Conservation (phyloP, 2,329 filamentous ascomycete genomes). For the Fusarium verticillioides region DNA sequence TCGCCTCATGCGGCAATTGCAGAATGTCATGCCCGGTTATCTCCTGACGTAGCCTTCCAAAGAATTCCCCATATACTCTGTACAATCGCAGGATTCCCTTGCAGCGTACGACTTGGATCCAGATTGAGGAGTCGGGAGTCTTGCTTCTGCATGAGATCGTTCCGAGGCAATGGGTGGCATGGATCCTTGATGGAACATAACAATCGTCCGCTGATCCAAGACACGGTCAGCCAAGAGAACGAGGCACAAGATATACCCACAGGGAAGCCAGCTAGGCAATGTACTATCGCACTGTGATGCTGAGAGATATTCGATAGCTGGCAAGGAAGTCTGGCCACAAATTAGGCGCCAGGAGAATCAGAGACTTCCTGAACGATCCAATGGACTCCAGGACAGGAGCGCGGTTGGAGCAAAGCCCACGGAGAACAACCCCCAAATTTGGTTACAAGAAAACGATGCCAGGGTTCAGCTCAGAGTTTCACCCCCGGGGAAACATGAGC, state of each 20-base stretch:
- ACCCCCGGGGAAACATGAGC: conserved; percentile 5
- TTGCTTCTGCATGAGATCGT: conserved; percentile 10
- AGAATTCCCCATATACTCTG: neutral
- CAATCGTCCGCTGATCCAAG: neutral
- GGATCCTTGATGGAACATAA: conserved; percentile 16
- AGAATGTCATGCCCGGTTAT: conserved; percentile 27
- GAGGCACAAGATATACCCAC: conserved; percentile 18
- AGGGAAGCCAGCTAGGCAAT: neutral
- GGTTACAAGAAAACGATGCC: neutral
- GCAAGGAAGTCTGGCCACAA: neutral
- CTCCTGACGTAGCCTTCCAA: conserved; percentile 11
- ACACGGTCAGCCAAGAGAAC: conserved; percentile 10
- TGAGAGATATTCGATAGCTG: neutral
- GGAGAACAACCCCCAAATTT: conserved; percentile 8
- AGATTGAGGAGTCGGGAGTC: neutral
- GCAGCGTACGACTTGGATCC: neutral
- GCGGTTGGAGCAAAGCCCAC: conserved; percentile 6
- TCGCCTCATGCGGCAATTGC: conserved; percentile 5
- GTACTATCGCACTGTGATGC: neutral
- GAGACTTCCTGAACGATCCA: neutral
- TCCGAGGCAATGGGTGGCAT: conserved; percentile 10
- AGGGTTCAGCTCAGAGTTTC: conserved; percentile 6
- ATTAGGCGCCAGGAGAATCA: conserved; percentile 20
- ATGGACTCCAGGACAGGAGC: neutral
- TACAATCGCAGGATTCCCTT: neutral